Conservation (phyloP, 116 monocot species). For the Iris pallida region DNA sequence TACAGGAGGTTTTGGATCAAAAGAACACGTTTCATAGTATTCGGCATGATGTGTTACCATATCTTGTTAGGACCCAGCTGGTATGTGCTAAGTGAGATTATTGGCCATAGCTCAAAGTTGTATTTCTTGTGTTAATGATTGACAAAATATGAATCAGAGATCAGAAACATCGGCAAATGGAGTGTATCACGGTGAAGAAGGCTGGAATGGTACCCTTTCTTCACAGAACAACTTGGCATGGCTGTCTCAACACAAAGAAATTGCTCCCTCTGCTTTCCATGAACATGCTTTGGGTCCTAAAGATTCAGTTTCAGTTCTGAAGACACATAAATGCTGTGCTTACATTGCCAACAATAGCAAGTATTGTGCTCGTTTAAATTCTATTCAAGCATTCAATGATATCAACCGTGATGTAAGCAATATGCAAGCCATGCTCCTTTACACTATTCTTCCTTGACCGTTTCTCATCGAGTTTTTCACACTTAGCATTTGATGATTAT, state of each 20-base stretch:
- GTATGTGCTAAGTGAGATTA: slow-evolving; percentile 35
- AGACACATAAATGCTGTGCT: slow-evolving; percentile 91
- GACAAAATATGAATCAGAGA: slow-evolving; percentile 32
- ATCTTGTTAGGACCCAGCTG: slow-evolving; percentile 88
- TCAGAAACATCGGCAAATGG: slow-evolving; percentile 58
- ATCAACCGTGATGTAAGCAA: slow-evolving; percentile 93
- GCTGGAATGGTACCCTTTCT: slow-evolving; percentile 31
- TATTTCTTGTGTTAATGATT: slow-evolving; percentile 1
- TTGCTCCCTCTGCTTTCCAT: slow-evolving; percentile 53
- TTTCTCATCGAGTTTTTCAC: too few species aligned
- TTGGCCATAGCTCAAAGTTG: neutral
- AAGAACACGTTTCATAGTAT: slow-evolving; percentile 77
- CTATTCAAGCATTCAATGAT: slow-evolving; percentile 86
- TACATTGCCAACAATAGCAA: slow-evolving; percentile 90
- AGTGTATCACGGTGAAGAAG: slow-evolving; percentile 36
- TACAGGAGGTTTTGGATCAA: slow-evolving; percentile 76
- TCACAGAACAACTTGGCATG: slow-evolving; percentile 39
- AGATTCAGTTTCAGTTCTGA: slow-evolving; percentile 20
- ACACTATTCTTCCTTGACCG: neutral
- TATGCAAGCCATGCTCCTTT: neutral
- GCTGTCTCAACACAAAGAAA: slow-evolving; percentile 50
- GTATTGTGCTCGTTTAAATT: slow-evolving; percentile 88
- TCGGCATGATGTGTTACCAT: slow-evolving; percentile 85
- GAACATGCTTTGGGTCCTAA: slow-evolving; percentile 28
- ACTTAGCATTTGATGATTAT: neutral